These are phyloP conservation scores for Phoma sp. DNA, from an alignment of 2,329 filamentous ascomycete genomes.

Conservation along the genomic window DNA sequence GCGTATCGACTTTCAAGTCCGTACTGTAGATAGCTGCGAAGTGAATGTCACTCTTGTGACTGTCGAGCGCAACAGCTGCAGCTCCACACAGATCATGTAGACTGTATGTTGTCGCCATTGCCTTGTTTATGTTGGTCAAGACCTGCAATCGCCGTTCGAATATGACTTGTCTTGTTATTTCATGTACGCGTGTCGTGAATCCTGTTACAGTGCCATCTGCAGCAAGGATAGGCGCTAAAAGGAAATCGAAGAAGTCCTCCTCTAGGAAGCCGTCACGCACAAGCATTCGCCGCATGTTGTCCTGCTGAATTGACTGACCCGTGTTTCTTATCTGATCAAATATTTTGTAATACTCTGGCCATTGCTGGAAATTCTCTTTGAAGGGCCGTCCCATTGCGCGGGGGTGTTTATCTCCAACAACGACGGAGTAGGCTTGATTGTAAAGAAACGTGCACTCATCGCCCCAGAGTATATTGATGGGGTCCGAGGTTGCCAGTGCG, in stretches of 20 bases:
- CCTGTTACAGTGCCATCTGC: constrained; percentile 75
- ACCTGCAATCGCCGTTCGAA: constrained; percentile 80
- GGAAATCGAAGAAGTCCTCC: constrained; percentile 84
- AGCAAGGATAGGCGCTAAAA: constrained; percentile 76
- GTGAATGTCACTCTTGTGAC: constrained; percentile 1
- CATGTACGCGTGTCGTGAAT: constrained; percentile 78
- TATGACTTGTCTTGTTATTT: constrained; percentile 79
- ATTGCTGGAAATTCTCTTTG: constrained; percentile 72
- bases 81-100: constrained; percentile 3
- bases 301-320: constrained; percentile 81
- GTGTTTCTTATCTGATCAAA: constrained; percentile 71
- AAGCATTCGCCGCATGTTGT: constrained; percentile 78
- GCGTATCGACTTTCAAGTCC: neutral
- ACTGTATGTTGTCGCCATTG: constrained; percentile 6
- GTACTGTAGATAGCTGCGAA: constrained; percentile 13
- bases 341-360: constrained; percentile 70
- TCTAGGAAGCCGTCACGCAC: constrained; percentile 72
- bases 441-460: constrained; percentile 71
- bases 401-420: constrained; percentile 79
- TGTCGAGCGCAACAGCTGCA: neutral
- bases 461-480: constrained; percentile 80
- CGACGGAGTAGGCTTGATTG: constrained; percentile 67
- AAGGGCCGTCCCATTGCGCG: constrained; percentile 75
- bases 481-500: constrained; percentile 64
- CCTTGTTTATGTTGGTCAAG: constrained; percentile 1